A percentile compares a stretch with the other conserved stretches of the same genome.
These are phyloP conservation scores for Cadophora sp. DNA, from an alignment of 2,329 filamentous ascomycete species.

Conservation along the genomic window DNA sequence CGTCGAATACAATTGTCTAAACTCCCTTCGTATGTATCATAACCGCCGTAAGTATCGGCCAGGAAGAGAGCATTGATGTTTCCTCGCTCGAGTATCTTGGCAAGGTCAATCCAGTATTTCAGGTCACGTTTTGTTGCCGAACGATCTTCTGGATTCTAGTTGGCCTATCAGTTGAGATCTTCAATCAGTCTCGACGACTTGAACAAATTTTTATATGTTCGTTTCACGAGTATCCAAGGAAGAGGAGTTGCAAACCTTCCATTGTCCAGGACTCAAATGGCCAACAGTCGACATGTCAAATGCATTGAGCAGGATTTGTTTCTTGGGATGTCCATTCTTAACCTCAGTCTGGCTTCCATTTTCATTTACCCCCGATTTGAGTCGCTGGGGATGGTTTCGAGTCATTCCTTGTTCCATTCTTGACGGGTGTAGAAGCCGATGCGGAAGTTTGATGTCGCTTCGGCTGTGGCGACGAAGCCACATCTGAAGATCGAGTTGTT, in stretches of 20 bases:
- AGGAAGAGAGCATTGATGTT: constrained; percentile 70
- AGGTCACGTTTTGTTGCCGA: constrained; percentile 66
- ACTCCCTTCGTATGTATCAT: constrained; percentile 68
- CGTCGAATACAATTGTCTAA: constrained; percentile 65
- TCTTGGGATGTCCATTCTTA: constrained; percentile 18
- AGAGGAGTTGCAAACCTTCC: constrained; percentile 56
- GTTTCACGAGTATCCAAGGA: not conserved
- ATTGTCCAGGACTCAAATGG: constrained; percentile 70
- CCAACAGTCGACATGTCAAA: constrained; percentile 72
- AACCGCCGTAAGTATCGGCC: constrained; percentile 64
- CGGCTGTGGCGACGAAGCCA: not conserved
- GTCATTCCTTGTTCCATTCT: not conserved
- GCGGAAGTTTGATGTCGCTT: constrained; percentile 6
- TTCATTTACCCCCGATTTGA: not conserved
- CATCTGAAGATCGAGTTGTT: constrained; percentile 9
- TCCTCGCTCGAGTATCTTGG: constrained; percentile 65
- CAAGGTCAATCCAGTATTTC: constrained; percentile 69
- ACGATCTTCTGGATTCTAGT: constrained; percentile 64
- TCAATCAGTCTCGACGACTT: not conserved
- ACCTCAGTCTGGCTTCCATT: not conserved
- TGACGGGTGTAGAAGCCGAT: not conserved
- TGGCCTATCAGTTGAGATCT: not conserved
- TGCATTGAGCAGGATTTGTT: constrained; percentile 66
- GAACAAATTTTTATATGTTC: too few species aligned
- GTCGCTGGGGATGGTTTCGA: not conserved